Conservation (phyloP, 2,329 filamentous ascomycete species). For the Cryphonectria nitschkei region DNA sequence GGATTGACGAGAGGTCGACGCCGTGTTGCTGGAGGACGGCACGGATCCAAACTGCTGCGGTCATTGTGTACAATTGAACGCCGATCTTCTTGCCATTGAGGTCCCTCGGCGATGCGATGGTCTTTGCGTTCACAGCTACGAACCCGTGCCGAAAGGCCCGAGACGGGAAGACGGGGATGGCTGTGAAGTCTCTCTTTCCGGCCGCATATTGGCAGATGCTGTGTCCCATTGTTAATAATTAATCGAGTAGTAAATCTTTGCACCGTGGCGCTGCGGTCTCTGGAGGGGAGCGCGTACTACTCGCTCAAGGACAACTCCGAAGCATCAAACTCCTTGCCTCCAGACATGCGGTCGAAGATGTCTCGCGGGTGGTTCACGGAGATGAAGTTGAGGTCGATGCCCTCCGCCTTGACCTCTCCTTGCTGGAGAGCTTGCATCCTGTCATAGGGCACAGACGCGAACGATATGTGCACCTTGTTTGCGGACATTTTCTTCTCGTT, state of each 20-base stretch:
- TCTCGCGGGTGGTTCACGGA: slow-evolving; percentile 37
- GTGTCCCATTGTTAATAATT: not conserved
- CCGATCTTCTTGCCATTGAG: slow-evolving; percentile 41
- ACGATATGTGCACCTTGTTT: slow-evolving; percentile 12
- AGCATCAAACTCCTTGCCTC: slow-evolving; percentile 36
- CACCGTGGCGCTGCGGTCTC: not conserved
- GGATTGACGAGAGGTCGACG: slow-evolving; percentile 37
- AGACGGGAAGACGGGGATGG: slow-evolving; percentile 39
- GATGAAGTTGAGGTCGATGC: slow-evolving; percentile 39
- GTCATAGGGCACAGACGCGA: slow-evolving; percentile 31
- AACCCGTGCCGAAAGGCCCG: slow-evolving; percentile 39
- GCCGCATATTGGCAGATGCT: slow-evolving; percentile 34
- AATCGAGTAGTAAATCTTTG: not conserved
- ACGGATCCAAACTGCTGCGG: slow-evolving; percentile 42
- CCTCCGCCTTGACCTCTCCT: slow-evolving; percentile 35
- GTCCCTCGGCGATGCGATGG: slow-evolving; percentile 37
- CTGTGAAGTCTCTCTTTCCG: slow-evolving; percentile 35
- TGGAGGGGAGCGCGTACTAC: slow-evolving; percentile 26
- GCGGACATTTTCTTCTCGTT: not conserved
- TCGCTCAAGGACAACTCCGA: slow-evolving; percentile 38
- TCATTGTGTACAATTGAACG: slow-evolving; percentile 44
- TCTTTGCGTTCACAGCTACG: slow-evolving; percentile 39
- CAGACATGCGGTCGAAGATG: slow-evolving; percentile 40
- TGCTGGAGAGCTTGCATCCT: slow-evolving; percentile 32
- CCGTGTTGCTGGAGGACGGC: slow-evolving; percentile 39